Conservation (phyloP, 2,329 filamentous ascomycete species). For the Pseudogymnoascus pannorum region DNA sequence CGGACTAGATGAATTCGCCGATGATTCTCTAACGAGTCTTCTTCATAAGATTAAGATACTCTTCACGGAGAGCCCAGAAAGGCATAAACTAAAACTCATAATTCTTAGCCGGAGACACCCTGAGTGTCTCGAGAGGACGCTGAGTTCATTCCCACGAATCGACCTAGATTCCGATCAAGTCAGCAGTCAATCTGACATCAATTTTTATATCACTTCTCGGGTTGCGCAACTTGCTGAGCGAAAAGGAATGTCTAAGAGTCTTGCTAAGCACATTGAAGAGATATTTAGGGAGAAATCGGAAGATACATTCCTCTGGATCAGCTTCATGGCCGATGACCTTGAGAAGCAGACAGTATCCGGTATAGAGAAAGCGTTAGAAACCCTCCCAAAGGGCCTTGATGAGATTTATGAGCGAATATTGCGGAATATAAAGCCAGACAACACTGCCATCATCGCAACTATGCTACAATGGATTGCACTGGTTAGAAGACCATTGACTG, state of each 20-base stretch:
- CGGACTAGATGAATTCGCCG: conserved; percentile 26
- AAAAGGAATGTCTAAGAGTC: not conserved
- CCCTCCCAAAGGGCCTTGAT: not conserved
- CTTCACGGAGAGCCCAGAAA: conserved; percentile 13
- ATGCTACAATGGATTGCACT: not conserved
- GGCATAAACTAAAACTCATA: not conserved
- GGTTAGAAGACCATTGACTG: not conserved
- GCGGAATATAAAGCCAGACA: not conserved
- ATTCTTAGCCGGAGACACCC: not conserved
- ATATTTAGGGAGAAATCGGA: conserved; percentile 11
- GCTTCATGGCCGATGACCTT: conserved; percentile 17
- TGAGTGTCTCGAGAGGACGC: conserved; percentile 7
- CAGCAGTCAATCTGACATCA: conserved; percentile 19
- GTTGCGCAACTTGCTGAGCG: conserved; percentile 9
- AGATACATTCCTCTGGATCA: conserved; percentile 28
- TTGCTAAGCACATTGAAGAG: not conserved
- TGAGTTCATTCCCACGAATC: conserved; percentile 12
- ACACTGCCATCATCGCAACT: not conserved
- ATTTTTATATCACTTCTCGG: conserved; percentile 19
- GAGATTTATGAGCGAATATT: conserved; percentile 7
- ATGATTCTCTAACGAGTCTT: conserved; percentile 14
- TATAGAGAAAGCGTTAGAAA: not conserved
- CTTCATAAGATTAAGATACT: conserved; percentile 10
- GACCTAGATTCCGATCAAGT: conserved; percentile 19
- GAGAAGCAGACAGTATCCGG: not conserved